These are phyloP conservation scores for Quercus cerris DNA, from an alignment of 306 rosid genomes.

Conservation along the genomic window DNA sequence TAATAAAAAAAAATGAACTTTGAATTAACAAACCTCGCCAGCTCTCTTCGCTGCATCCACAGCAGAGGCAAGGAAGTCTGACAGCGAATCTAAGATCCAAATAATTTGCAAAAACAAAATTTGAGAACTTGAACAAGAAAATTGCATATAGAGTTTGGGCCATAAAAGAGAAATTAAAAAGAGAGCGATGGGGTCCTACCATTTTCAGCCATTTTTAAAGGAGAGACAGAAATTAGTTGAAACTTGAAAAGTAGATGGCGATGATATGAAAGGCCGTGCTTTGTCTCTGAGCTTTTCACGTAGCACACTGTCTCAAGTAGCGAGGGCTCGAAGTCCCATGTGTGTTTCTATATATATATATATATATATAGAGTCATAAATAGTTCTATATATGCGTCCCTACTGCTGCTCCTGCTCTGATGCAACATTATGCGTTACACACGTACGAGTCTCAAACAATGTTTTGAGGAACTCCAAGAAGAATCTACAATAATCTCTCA, in stretches of 20 bases:
- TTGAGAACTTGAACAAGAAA: not conserved
- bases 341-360: not conserved
- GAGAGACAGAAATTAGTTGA: conserved; percentile 1
- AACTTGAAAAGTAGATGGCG: not conserved
- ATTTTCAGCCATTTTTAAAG: conserved; percentile 42
- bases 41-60: conserved; percentile 81
- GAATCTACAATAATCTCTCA: no score
- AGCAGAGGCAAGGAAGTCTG: conserved; percentile 65
- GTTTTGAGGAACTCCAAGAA: no score
- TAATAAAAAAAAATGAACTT: not conserved
- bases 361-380: no score
- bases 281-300: conserved; percentile 26
- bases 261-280: conserved; percentile 12
- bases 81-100: conserved; percentile 46
- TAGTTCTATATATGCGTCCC: not conserved
- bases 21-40: conserved; percentile 56
- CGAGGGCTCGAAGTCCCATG: not conserved
- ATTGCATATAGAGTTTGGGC: not conserved
- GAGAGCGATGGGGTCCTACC: conserved; percentile 27
- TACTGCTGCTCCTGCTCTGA: not conserved
- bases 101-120: not conserved
- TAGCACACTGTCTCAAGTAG: not conserved
- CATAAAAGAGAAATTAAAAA: not conserved
- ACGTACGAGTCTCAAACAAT: no score
- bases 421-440: not conserved